These are phyloP conservation scores for Tetrastigma voinierianum DNA, from an alignment of 164 flowering plant species.

Conservation along the genomic window DNA sequence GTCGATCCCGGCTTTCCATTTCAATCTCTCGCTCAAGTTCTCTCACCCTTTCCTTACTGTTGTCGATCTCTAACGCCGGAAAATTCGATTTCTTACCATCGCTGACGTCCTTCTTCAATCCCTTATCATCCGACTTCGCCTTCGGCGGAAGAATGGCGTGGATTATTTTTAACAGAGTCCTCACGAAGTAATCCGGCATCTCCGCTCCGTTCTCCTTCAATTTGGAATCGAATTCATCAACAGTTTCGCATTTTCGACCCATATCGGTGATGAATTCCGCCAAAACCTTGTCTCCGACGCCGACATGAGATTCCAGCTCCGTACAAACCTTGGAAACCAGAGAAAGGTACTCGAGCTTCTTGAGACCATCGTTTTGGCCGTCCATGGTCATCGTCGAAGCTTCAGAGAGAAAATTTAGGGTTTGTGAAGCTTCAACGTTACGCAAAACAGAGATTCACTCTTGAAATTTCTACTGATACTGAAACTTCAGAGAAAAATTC, in stretches of 20 bases:
- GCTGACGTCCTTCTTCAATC: conserved; percentile 12
- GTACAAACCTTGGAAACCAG: conserved; percentile 86
- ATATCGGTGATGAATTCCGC: conserved; percentile 83
- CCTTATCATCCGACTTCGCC: conserved; percentile 26
- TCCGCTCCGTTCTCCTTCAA: conserved; percentile 81
- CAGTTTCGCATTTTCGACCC: conserved; percentile 55
- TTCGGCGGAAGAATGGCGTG: conserved; percentile 77
- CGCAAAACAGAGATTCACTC: too few species aligned
- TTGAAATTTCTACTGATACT: too few species aligned
- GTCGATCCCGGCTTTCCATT: conserved; percentile 33
- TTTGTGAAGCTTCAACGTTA: too few species aligned
- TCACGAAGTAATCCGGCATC: conserved; percentile 87
- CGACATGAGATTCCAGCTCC: conserved; percentile 79
- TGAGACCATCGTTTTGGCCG: conserved; percentile 38
- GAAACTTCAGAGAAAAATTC: too few species aligned
- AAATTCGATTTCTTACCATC: conserved; percentile 33
- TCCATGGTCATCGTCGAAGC: neutral
- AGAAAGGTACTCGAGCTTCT: conserved; percentile 78
- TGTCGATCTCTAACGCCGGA: conserved; percentile 46
- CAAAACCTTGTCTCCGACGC: conserved; percentile 68
- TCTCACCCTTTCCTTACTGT: conserved; percentile 56
- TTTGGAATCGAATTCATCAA: conserved; percentile 66
- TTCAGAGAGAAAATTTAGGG: too few species aligned
- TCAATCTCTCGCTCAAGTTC: conserved; percentile 73
- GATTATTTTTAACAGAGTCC: conserved; percentile 69